Evolutionary conservation across 1,284 basidiomycete species (phyloP).

Genomic region (Ustilago bromivora): DNA sequence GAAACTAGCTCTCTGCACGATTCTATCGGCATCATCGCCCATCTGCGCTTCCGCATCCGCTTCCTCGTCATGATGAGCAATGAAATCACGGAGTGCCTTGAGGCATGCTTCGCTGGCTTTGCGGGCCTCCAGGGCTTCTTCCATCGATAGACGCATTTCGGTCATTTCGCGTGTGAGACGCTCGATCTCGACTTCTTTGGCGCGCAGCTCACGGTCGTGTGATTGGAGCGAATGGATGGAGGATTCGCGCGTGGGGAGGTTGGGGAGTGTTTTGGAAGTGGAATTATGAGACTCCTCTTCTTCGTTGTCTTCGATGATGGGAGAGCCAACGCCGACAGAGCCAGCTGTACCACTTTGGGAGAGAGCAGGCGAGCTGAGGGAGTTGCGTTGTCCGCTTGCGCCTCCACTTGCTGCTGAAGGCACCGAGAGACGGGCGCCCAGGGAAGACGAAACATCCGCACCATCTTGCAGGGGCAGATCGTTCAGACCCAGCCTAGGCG

Average conservation of each 20-base stretch:
- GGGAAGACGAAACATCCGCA: constrained; percentile 14
- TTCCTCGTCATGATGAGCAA: constrained; percentile 44
- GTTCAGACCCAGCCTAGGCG: constrained; percentile 24
- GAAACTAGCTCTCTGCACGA: constrained; percentile 37
- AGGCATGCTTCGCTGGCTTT: constrained; percentile 63
- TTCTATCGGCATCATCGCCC: constrained; percentile 38
- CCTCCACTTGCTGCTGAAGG: constrained; percentile 11
- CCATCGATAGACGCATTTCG: constrained; percentile 49
- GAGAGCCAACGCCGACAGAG: constrained; percentile 42
- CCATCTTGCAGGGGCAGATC: constrained; percentile 24
- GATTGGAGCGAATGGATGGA: constrained; percentile 23
- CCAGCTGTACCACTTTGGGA: constrained; percentile 46
- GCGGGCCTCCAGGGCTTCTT: constrained; percentile 64
- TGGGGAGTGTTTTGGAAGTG: constrained; percentile 23
- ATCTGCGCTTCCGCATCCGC: constrained; percentile 42
- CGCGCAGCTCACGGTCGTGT: constrained; percentile 45
- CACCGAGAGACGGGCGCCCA: constrained; percentile 30
- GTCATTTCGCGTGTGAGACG: constrained; percentile 51
- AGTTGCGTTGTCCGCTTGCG: constrained; percentile 15
- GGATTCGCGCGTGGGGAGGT: constrained; percentile 20
- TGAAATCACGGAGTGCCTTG: constrained; percentile 59
- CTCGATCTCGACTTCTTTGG: constrained; percentile 60
- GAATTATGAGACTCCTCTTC: constrained; percentile 26
- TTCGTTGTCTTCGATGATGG: constrained; percentile 53
- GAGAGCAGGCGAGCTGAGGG: constrained; percentile 37